Base-by-base conservation (phyloP, 2,329 filamentous ascomycete genomes). In the Gliomastix tumulicola region DNA sequence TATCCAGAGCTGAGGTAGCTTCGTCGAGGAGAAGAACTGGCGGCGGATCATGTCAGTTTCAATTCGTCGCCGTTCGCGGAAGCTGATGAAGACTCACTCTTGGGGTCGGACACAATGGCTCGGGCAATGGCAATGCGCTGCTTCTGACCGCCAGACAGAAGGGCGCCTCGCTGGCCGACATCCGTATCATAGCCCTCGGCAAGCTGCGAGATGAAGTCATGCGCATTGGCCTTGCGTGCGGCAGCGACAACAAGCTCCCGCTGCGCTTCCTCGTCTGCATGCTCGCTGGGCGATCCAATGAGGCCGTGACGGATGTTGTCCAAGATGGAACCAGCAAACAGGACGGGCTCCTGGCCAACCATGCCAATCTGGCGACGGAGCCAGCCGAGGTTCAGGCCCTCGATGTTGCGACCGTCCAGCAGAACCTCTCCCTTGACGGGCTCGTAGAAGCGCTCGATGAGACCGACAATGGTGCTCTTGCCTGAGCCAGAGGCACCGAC, bases 401-500 rank as follows among this genome's bases (percentile, higher is more conserved):
- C 77, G 38, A 95, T 80, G 2, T 43, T 37, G 2, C 36, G 34
- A 3, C 52, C 56, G 20, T 58, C 54, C 1, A 59, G 37, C 12
- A 36, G 44, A 30, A 60, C 49, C 9, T 30, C n/a, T 0, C 58
- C 56, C 0, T 39, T 37, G 6, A 31, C 23, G 0, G 60, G 52
- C 3, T 54, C 53, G 20, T 39, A 39, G 12, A 19, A 39, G 12
- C 37, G 23, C 34, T 39, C 37, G 6, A 39, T 2, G 4, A 39
- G 19, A 11, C 37, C 37, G 13, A 39, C 34, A 20, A 6, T 68
- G 58, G 31, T 69, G 21, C 84, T 90, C 63, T 97, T 98, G 33
- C 92, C 92, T 27, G 84, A 94, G 9, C 92, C 92, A 9, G 90
- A 97, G 1, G 90, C 87, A 40, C 92, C 92, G 7, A 98, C 92